Evolutionary conservation across 2,329 filamentous ascomycete species (phyloP), one percentile per base, ranked within the genome.

Genomic region (Sporothrix pallida): DNA sequence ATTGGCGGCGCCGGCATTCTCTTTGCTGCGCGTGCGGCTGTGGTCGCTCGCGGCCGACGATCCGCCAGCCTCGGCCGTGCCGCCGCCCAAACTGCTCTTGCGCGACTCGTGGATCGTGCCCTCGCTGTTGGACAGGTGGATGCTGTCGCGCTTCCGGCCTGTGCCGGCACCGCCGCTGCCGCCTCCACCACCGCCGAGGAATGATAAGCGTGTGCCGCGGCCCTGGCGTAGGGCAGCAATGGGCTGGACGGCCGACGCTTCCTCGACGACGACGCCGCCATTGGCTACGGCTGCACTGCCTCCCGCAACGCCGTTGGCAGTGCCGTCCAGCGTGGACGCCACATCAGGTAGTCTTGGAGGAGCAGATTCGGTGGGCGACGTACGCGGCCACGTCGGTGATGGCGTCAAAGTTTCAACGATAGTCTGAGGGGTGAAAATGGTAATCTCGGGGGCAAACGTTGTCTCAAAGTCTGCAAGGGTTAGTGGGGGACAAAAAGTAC

Each of bases 361-460:
- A n/a, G 79, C 80, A 3, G 75, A 76, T 84, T 77, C 73, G 0
- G 72, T 73, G 52, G 84, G 85, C n/a, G 86, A 84, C 17, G 84
- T 88, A 56, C 87, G 85, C 37, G 86, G 81, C 82, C 83, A 83
- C 74, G 83, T 83, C 67, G 86, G 82, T 12, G 86, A 83, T 58
- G 84, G 77, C 12, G 84, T 82, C 7, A 26, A n/a, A 71, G 81
- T 80, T n/a, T 82, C 79, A 3, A 80, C 20, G 86, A 84, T 17
- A 83, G 78, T 81, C 68, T 84, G 85, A 1, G 84, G 83, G 12
- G 87, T 86, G 77, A 93, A 89, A 50, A 89, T 84, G 15, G 87
- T 85, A 50, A 93, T 87, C 79, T 93, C 91, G 0, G 88, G 86
- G 0, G 89, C 89, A 79, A 92, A 92, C 0, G 87, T 89, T 17